phyloP scores from a whole-genome alignment of 805 yeast genomes.

The Ogataea degrootiae region DNA sequence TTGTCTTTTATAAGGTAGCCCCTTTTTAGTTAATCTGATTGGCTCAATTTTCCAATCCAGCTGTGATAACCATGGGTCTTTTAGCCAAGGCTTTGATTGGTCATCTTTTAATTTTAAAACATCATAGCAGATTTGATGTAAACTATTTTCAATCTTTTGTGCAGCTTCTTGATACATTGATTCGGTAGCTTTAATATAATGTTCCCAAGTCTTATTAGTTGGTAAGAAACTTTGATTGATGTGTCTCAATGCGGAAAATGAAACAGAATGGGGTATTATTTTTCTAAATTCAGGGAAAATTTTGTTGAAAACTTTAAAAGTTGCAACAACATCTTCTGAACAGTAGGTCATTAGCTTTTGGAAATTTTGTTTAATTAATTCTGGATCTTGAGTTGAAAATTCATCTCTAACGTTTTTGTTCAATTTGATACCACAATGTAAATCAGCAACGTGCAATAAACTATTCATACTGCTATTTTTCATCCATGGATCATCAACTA shows the following conservation, averaged over 20 bases:
- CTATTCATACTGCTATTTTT: slow-evolving; percentile 71
- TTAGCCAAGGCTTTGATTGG: slow-evolving; percentile 35
- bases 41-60: slow-evolving; percentile 79
- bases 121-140: slow-evolving; percentile 56
- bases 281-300: slow-evolving; percentile 64
- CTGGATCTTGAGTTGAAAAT: slow-evolving; percentile 53
- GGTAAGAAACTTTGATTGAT: slow-evolving; percentile 76
- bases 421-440: slow-evolving; percentile 67
- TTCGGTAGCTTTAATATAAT: slow-evolving; percentile 70
- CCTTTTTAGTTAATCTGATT: slow-evolving; percentile 58
- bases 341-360: slow-evolving; percentile 70
- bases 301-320: slow-evolving; percentile 62
- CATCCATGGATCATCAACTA: slow-evolving; percentile 82
- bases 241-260: slow-evolving; percentile 79
- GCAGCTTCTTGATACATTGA: slow-evolving; percentile 54
- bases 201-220: slow-evolving; percentile 66
- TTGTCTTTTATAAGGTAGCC: slow-evolving; percentile 65
- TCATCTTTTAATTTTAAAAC: slow-evolving; percentile 44
- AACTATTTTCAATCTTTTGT: slow-evolving; percentile 49
- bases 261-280: slow-evolving; percentile 89
- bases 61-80: slow-evolving; percentile 89
- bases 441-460: slow-evolving; percentile 68
- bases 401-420: slow-evolving; percentile 64
- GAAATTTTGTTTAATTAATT: slow-evolving; percentile 52
- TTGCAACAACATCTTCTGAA: slow-evolving; percentile 75